Percentiles rank a stretch among this genome's conserved stretches.
phyloP scores from a whole-genome alignment of 2,329 filamentous ascomycete genomes.

The Penicillium sp. region DNA sequence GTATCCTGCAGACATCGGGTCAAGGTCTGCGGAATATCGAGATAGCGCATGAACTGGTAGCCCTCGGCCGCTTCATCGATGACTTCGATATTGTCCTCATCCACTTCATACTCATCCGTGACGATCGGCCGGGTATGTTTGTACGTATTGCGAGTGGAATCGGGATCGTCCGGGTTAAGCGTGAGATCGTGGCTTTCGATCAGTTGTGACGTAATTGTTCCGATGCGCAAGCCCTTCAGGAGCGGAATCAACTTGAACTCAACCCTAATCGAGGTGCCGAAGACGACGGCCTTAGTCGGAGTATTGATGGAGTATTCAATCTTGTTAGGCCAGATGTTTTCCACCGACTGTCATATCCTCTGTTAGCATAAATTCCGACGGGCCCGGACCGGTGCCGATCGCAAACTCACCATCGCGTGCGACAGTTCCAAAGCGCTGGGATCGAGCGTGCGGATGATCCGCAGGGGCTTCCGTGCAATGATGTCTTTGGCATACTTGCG shows the following conservation, averaged over 20 bases:
- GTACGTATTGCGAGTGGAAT: conserved; percentile 50
- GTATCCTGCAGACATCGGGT: conserved; percentile 86
- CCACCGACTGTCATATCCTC: conserved; percentile 62
- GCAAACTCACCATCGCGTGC: conserved; percentile 71
- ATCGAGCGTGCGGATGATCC: conserved; percentile 76
- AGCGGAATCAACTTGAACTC: conserved; percentile 87
- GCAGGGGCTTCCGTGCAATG: conserved; percentile 74
- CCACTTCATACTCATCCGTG: conserved; percentile 69
- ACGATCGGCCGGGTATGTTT: conserved; percentile 67
- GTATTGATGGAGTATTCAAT: conserved; percentile 93
- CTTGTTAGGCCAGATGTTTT: conserved; percentile 98
- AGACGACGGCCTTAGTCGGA: conserved; percentile 90
- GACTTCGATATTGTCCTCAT: conserved; percentile 61
- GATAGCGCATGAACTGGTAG: conserved; percentile 59
- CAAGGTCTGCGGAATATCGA: conserved; percentile 77
- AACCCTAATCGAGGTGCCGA: conserved; percentile 81
- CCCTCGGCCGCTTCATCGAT: conserved; percentile 63
- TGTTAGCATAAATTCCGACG: conserved; percentile 18
- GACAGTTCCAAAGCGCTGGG: conserved; percentile 74
- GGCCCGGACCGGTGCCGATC: neutral
- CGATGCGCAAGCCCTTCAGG: conserved; percentile 82
- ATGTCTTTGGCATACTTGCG: conserved; percentile 89
- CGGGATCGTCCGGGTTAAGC: conserved; percentile 50
- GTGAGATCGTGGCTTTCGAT: conserved; percentile 75
- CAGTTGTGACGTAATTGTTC: conserved; percentile 77